Evolutionary conservation across 805 yeast genomes (phyloP).

Genomic region (Hanseniaspora meyeri): DNA sequence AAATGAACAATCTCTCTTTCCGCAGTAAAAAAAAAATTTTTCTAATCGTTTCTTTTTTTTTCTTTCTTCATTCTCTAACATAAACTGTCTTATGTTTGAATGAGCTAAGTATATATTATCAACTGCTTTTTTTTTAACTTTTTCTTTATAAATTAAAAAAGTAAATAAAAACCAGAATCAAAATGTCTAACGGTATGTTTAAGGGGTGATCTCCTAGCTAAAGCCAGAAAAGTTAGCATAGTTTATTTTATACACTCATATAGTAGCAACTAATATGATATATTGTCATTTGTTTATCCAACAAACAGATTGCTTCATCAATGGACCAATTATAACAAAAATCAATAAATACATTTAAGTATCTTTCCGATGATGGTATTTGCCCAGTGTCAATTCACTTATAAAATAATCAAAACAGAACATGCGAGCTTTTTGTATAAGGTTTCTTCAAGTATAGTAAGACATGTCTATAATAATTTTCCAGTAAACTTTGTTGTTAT

Average conservation of each 20-base stretch:
- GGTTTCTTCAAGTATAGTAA: constrained; percentile 6
- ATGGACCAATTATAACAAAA: background rate
- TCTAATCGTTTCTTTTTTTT: background rate
- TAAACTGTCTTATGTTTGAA: too few relatives aligned
- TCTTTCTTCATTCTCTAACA: background rate
- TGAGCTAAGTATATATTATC: too few relatives aligned
- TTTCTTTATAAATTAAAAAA: too few relatives aligned
- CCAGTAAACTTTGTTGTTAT: constrained; percentile 2
- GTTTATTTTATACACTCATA: background rate
- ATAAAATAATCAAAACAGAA: background rate
- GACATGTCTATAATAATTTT: constrained; percentile 10
- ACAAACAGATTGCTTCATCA: background rate
- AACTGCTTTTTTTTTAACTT: too few relatives aligned
- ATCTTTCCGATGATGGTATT: too few relatives aligned
- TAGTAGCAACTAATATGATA: background rate
- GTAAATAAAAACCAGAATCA: constrained; percentile 17
- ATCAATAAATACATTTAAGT: background rate
- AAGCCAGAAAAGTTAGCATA: constrained; percentile 21
- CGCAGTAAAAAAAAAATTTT: too few relatives aligned
- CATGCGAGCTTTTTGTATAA: background rate
- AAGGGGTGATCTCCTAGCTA: constrained; percentile 32
- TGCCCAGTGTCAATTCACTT: background rate
- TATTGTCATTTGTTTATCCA: background rate
- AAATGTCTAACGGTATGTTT: constrained; percentile 31
- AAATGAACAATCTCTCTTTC: too few relatives aligned